A percentile compares a stretch with the other conserved stretches of the same genome.
phyloP scores from a whole-genome alignment of 1,139 yeast genomes.

The Diutina pseudorugosa region DNA sequence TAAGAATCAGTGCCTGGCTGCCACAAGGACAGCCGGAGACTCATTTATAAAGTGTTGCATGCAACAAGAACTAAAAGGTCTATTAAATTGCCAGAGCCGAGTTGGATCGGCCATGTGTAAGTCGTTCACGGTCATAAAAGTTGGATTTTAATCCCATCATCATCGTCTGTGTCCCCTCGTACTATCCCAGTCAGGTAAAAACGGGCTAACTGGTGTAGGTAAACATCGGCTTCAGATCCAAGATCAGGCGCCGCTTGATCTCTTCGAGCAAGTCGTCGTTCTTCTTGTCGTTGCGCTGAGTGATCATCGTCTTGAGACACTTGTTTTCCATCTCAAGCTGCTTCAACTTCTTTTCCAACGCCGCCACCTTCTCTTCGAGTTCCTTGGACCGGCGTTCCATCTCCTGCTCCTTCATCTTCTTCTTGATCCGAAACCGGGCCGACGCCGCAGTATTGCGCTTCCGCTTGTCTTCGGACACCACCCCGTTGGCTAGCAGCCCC shows the following conservation, averaged over 20 bases:
- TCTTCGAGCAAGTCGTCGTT: constrained; percentile 27
- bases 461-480: constrained; percentile 26
- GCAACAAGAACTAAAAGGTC: neutral
- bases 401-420: constrained; percentile 46
- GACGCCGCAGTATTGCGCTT: constrained; percentile 53
- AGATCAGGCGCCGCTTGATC: constrained; percentile 26
- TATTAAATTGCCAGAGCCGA: neutral
- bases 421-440: constrained; percentile 50
- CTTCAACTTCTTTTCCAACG: constrained; percentile 31
- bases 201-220: neutral
- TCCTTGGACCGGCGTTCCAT: constrained; percentile 38
- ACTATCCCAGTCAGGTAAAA: neutral
- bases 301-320: constrained; percentile 40
- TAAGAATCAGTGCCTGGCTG: neutral
- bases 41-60: neutral
- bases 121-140: constrained; percentile 4
- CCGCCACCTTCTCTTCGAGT: constrained; percentile 26
- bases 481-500: neutral
- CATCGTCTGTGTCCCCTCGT: neutral
- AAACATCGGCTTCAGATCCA: constrained; percentile 4
- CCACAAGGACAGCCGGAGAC: neutral
- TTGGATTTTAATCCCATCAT: constrained; percentile 4
- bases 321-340: constrained; percentile 71
- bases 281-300: constrained; percentile 34
- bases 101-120: constrained; percentile 1